Evolutionary conservation across 371 early-diverging fungal genomes (phyloP), one percentile per base, ranked within the genome.

Genomic region (Circinella umbellata): DNA sequence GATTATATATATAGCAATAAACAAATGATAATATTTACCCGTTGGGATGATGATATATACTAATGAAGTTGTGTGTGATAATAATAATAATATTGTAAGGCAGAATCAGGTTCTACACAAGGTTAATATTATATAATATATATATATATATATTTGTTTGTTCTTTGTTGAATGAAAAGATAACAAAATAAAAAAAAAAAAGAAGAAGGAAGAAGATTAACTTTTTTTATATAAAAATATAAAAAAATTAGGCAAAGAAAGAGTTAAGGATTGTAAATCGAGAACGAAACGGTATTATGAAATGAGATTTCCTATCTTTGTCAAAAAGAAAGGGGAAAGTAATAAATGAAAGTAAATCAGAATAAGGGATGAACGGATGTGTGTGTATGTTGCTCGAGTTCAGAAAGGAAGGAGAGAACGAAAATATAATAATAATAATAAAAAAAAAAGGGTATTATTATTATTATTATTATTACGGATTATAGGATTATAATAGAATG

Each of bases 281-380:
- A 47, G 39, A 68, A 14, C 36, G 62, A 49, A 9, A 15, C 53
- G 51, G 49, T 67, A 67, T 42, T 71, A 57, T 71, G 66, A 63
- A 15, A 3, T n/a, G 35, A 37, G 62, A 37, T 61, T 68, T 61
- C 61, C 68, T 48, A 61, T 68, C 68, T 68, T 49, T 68, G 68
- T 68, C 68, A 68, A 68, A 68, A 70, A 61, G 63, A 61, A 51
- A 55, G 69, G 57, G 64, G 61, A 61, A 39, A 65, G 37, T 51
- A 70, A 70, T 66, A 70, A 70, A 70, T 70, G 55, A 70, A 70
- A 70, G 64, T 60, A 65, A 61, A 70, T 70, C 60, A 60, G 66
- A 63, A 65, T 48, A 34, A 53, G 66, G 70, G 66, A 68, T 68
- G 61, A 57, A 68, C 57, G 57, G 39, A 39, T 4, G 39, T 4